Evolutionary conservation across 257 asterid genomes (phyloP).

Genomic region (Solanum verrucosum): DNA sequence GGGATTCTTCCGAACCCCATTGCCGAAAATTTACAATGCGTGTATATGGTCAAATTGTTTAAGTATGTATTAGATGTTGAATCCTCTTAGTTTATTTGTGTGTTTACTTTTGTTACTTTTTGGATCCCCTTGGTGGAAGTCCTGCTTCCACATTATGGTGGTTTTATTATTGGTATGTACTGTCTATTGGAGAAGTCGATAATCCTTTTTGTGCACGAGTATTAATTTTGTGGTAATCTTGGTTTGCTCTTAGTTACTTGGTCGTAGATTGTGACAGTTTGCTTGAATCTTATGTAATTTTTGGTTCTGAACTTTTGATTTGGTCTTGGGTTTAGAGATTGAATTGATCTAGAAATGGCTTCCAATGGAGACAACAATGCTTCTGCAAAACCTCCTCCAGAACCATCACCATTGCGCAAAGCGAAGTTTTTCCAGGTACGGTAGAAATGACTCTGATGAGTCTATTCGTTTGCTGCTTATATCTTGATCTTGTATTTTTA

Average conservation of each 20-base stretch:
- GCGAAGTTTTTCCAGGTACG: constrained; percentile 84
- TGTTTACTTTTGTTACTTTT: not conserved
- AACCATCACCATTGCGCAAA: constrained; percentile 88
- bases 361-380: constrained; percentile 47
- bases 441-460: not conserved
- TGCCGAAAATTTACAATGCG: not conserved
- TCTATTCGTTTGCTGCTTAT: not conserved
- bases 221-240: not conserved
- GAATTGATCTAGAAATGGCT: constrained; percentile 47
- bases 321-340: constrained; percentile 3
- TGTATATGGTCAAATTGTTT: not conserved
- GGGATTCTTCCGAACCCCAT: not conserved
- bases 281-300: not conserved
- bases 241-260: not conserved
- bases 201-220: not conserved
- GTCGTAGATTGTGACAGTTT: not conserved
- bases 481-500: not conserved
- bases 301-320: not conserved
- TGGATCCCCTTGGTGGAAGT: not conserved
- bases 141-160: not conserved
- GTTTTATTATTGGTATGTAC: not conserved
- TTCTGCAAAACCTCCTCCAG: constrained; percentile 80
- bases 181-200: not conserved
- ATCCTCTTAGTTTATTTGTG: not conserved
- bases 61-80: not conserved